These are phyloP conservation scores for Corynascus novoguineensis DNA, from an alignment of 495 filamentous ascomycete genomes.

Conservation along the genomic window DNA sequence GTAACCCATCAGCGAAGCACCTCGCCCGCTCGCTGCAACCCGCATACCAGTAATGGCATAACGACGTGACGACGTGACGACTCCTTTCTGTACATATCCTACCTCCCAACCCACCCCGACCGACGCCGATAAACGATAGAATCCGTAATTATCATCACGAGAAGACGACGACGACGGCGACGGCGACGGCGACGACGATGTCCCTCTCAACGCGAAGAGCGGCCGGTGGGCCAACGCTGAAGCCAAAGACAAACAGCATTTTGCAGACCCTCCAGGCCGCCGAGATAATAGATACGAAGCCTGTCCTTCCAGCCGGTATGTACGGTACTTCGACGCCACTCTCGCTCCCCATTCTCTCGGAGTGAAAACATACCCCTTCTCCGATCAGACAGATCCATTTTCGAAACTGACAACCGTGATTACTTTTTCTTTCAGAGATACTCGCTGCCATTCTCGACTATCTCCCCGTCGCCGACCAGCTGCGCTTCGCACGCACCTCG, in stretches of 20 bases:
- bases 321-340: neutral
- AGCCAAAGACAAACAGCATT: slow-evolving; percentile 43
- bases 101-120: neutral
- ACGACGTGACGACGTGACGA: neutral
- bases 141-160: too few species aligned
- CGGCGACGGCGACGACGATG: slow-evolving; percentile 1
- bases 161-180: neutral
- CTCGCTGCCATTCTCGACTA: slow-evolving; percentile 83
- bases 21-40: neutral
- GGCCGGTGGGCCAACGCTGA: neutral
- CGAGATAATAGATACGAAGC: slow-evolving; percentile 67
- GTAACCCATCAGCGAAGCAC: neutral
- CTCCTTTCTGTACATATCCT: neutral
- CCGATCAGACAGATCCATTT: too few species aligned
- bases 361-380: too few species aligned
- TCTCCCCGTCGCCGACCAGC: slow-evolving; percentile 73
- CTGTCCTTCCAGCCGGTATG: slow-evolving; percentile 74
- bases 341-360: neutral
- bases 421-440: too few species aligned
- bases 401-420: too few species aligned
- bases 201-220: slow-evolving; percentile 8
- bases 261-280: slow-evolving; percentile 69
- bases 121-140: too few species aligned
- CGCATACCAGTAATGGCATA: neutral
- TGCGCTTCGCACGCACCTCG: slow-evolving; percentile 82